These are phyloP conservation scores for Salvia sclarea DNA, from an alignment of 305 asterid species.

Conservation along the genomic window DNA sequence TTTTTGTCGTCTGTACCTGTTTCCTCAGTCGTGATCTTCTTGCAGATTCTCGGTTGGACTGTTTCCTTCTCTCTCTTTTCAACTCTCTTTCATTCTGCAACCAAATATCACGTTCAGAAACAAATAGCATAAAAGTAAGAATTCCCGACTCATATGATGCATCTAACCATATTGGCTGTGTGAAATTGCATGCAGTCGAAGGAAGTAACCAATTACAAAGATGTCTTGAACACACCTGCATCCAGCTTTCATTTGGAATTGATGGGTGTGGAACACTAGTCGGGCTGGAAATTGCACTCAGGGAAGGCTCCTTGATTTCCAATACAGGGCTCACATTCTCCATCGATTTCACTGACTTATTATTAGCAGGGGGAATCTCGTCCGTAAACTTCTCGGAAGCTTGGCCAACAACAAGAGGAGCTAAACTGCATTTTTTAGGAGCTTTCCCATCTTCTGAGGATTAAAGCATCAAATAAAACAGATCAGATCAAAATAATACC, in stretches of 20 bases:
- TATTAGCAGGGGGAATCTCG: conserved; percentile 28
- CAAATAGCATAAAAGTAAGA: not conserved
- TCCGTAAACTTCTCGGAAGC: conserved; percentile 50
- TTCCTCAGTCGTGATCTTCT: conserved; percentile 95
- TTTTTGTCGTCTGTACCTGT: conserved; percentile 52
- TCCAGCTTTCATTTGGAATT: conserved; percentile 56
- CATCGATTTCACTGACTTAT: conserved; percentile 26
- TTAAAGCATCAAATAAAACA: conserved; percentile 9
- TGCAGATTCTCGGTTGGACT: conserved; percentile 97
- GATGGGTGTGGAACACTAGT: conserved; percentile 41
- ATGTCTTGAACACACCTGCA: conserved; percentile 51
- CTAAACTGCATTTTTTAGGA: conserved; percentile 38
- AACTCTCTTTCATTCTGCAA: conserved; percentile 82
- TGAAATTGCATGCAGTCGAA: not conserved
- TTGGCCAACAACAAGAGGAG: conserved; percentile 38
- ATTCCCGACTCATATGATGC: not conserved
- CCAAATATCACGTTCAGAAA: conserved; percentile 1
- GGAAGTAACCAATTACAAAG: not conserved
- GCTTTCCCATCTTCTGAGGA: conserved; percentile 53
- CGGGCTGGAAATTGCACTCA: conserved; percentile 48
- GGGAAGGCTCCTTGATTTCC: conserved; percentile 58
- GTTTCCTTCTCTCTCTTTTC: conserved; percentile 94
- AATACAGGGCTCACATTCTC: conserved; percentile 44
- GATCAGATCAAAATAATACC: not conserved
- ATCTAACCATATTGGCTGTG: not conserved